phyloP scores from a whole-genome alignment of 129 eudicot genomes.

The Kitagawia praeruptora region DNA sequence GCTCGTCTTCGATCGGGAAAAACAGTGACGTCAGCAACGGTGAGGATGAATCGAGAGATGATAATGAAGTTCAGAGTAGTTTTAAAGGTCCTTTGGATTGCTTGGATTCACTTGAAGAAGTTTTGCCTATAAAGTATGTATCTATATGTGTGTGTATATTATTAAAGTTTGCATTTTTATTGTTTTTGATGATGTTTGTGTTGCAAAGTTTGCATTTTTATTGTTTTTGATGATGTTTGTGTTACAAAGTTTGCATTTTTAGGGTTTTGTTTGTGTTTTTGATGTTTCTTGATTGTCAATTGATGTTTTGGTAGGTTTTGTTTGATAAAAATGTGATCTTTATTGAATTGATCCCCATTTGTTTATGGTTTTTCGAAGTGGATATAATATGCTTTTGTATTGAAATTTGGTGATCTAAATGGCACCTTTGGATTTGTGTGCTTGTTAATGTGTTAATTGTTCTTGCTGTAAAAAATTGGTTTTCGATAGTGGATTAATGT shows the following conservation, averaged over 20 bases:
- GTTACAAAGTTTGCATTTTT: not conserved
- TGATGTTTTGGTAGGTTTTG: not conserved
- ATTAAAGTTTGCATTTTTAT: not conserved
- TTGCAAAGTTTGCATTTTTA: not conserved
- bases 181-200: not conserved
- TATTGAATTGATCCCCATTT: not conserved
- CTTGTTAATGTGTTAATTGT: not conserved
- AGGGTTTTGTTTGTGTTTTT: not conserved
- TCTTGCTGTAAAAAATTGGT: not conserved
- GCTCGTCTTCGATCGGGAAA: slow-evolving; percentile 62
- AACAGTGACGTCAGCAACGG: slow-evolving; percentile 40
- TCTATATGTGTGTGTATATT: not conserved
- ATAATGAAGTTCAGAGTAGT: slow-evolving; percentile 56
- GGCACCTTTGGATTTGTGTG: not conserved
- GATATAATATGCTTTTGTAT: no score
- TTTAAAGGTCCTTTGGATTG: slow-evolving; percentile 28
- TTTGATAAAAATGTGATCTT: not conserved
- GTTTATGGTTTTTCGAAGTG: not conserved
- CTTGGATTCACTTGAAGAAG: slow-evolving; percentile 54
- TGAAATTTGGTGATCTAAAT: no score
- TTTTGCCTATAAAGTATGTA: slow-evolving; percentile 59
- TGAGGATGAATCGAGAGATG: slow-evolving; percentile 28
- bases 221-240: not conserved
- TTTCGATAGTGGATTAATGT: not conserved
- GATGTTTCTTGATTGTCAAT: not conserved